These are phyloP conservation scores for Diaporthe citriasiana DNA, from an alignment of 2,329 filamentous ascomycete species.

Conservation along the genomic window DNA sequence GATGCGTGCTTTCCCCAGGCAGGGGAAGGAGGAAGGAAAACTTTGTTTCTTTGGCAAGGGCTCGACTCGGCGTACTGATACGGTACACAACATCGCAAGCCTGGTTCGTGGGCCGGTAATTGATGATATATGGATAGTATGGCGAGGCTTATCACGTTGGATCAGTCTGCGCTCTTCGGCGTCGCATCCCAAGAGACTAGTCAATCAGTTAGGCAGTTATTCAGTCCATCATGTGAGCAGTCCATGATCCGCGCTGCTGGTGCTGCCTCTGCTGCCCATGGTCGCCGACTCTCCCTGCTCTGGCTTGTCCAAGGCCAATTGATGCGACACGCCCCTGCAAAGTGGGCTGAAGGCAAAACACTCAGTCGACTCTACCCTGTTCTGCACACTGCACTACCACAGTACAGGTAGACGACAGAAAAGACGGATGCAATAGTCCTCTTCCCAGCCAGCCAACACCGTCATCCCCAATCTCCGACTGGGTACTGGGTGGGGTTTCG, in stretches of 20 bases:
- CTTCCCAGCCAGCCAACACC: conserved; percentile 13
- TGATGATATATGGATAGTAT: not conserved
- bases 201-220: not conserved
- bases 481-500: conserved; percentile 7
- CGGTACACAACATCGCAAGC: not conserved
- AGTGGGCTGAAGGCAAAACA: conserved; percentile 29
- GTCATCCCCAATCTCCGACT: conserved; percentile 28
- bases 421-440: conserved; percentile 7
- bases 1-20: not conserved
- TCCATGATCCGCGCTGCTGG: not conserved
- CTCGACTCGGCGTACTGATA: not conserved
- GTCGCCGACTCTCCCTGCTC: not conserved
- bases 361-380: conserved; percentile 9
- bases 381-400: not conserved
- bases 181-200: not conserved
- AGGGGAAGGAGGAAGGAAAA: not conserved
- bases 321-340: conserved; percentile 23
- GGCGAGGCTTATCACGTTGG: not conserved
- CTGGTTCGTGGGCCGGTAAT: not conserved
- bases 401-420: not conserved
- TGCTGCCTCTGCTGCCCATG: not conserved
- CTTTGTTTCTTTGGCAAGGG: not conserved
- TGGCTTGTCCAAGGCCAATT: conserved; percentile 13
- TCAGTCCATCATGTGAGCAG: conserved; percentile 4
- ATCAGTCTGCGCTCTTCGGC: not conserved